Evolutionary conservation across 495 filamentous ascomycete genomes (phyloP), one percentile per base, ranked within the genome.

Genomic region (Neurospora sp.): DNA sequence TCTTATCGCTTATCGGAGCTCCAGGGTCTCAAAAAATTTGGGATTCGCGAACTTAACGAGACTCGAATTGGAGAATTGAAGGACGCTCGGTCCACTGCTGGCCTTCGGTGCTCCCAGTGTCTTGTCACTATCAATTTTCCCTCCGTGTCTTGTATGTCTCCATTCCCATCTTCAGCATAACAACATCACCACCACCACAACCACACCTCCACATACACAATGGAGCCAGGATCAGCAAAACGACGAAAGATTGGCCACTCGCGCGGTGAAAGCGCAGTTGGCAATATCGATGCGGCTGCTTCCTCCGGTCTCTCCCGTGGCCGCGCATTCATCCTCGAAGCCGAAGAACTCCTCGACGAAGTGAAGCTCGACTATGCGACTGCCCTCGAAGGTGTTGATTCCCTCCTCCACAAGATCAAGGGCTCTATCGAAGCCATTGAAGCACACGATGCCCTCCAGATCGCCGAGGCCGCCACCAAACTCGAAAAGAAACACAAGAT

Each of bases 261-360:
- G 66, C 54, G 73, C n/a, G 73, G 73, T 72, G 74, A 74, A 71
- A 71, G 74, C 24, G 74, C 77, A 2, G 75, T 81, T 15, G 73
- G 75, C 17, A 76, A 74, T 37, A 77, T 83, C 21, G 78, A 81
- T 48, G 71, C 78, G 7, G 76, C 76, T 4, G 79, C 75, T 8
- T 71, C 76, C 8, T 76, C 80, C 0, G 82, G 81, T 45, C 73
- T 82, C 39, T 83, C 82, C 0, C 79, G 82, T 40, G 78, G 81
- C 38, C 92, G 88, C 77, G 84, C 93, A 75, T 97, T 98, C 83
- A 92, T 95, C 76, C 84, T 99, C 39, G 92, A 98, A 82, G 88
- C 94, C 31, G 92, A 97, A 73, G 94, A 97, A 77, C 82, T 99
- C 59, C 78, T 98, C 74, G 82, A 85, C 28, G 89, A 92, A 72